Percentiles rank a stretch among this genome's conserved stretches.
These are phyloP conservation scores for Gaeumannomyces sp. DNA, from an alignment of 2,329 filamentous ascomycete species.

Conservation along the genomic window DNA sequence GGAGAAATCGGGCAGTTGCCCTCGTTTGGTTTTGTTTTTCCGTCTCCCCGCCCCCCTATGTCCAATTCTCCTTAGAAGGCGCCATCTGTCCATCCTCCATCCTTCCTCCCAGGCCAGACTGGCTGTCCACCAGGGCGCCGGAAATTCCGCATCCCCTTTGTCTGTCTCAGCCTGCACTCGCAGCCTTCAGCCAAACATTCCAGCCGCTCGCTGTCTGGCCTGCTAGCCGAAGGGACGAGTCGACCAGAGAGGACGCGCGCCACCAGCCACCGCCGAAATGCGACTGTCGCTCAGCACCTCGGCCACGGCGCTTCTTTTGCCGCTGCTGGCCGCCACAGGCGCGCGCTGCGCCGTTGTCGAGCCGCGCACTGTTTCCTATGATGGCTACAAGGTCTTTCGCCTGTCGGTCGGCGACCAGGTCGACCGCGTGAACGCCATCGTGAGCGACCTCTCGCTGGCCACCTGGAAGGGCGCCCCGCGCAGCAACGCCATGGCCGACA, in stretches of 20 bases:
- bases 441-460: conserved; percentile 27
- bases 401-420: conserved; percentile 29
- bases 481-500: conserved; percentile 30
- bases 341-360: background rate
- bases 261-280: background rate
- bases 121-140: no score
- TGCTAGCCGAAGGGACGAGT: no score
- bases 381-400: conserved; percentile 39
- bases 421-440: conserved; percentile 26
- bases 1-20: background rate
- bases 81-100: background rate
- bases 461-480: conserved; percentile 32
- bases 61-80: no score
- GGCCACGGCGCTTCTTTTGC: no score
- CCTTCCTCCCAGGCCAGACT: no score
- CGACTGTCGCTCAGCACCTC: background rate
- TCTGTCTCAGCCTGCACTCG: no score
- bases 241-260: no score
- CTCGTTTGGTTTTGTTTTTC: background rate
- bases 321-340: background rate
- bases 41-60: no score
- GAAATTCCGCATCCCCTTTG: no score
- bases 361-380: conserved; percentile 27
- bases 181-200: background rate
- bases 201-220: no score